Percentiles rank a stretch among this genome's conserved stretches.
phyloP scores from a whole-genome alignment of 2,329 filamentous ascomycete species.

The Beauveria caledonica region DNA sequence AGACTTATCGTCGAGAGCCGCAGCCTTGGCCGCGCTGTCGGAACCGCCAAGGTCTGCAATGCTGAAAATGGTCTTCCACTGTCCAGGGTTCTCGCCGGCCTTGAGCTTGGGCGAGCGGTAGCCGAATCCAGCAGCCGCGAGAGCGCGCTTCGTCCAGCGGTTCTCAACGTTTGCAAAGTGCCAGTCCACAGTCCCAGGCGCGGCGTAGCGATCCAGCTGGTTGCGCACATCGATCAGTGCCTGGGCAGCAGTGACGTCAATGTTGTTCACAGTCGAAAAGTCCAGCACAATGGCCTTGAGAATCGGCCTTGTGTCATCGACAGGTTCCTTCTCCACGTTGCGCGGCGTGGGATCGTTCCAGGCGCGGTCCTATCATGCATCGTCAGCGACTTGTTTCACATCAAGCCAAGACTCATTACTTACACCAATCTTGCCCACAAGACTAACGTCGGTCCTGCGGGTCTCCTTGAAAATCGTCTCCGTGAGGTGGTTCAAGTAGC shows the following conservation, averaged over 20 bases:
- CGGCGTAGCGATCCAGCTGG: slow-evolving; percentile 43
- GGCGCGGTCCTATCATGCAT: slow-evolving; percentile 33
- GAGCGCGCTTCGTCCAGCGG: slow-evolving; percentile 48
- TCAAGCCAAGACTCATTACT: background rate
- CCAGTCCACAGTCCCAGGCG: slow-evolving; percentile 37
- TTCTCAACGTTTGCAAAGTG: slow-evolving; percentile 45
- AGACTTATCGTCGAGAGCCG: slow-evolving; percentile 53
- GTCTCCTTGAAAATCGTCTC: slow-evolving; percentile 39
- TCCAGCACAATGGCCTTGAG: slow-evolving; percentile 49
- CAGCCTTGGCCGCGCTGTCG: slow-evolving; percentile 48
- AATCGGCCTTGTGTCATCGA: slow-evolving; percentile 34
- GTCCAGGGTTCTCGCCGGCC: slow-evolving; percentile 18
- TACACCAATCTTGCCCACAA: slow-evolving; percentile 35
- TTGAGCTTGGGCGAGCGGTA: slow-evolving; percentile 24
- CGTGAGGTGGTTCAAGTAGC: slow-evolving; percentile 74
- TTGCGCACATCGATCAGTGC: slow-evolving; percentile 45
- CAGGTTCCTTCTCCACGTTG: slow-evolving; percentile 23
- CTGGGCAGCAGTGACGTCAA: slow-evolving; percentile 49
- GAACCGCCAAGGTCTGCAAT: slow-evolving; percentile 77
- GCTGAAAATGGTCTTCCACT: slow-evolving; percentile 75
- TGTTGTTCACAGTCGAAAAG: slow-evolving; percentile 45
- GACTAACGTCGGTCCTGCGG: slow-evolving; percentile 34
- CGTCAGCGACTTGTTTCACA: background rate
- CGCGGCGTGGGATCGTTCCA: slow-evolving; percentile 47
- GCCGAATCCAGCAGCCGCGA: slow-evolving; percentile 47